phyloP scores from a whole-genome alignment of 495 filamentous ascomycete genomes.

The Tricharina praecox region DNA sequence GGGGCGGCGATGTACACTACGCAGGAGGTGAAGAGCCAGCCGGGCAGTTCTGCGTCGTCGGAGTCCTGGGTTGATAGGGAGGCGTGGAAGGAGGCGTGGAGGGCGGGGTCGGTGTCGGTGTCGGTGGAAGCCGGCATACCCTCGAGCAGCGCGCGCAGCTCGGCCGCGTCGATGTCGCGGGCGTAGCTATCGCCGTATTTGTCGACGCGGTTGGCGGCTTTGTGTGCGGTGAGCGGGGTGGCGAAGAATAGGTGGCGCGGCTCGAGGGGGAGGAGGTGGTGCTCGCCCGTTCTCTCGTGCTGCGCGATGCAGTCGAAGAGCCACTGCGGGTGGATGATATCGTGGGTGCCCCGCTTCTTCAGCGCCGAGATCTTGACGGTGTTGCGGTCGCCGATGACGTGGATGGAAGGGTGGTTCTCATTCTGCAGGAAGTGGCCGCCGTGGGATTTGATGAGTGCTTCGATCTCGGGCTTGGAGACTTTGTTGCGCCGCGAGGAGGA shows the following conservation, averaged over 20 bases:
- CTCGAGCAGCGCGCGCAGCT: slow-evolving; percentile 42
- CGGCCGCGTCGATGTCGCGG: slow-evolving; percentile 46
- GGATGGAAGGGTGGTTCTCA: slow-evolving; percentile 40
- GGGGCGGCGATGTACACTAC: slow-evolving; percentile 36
- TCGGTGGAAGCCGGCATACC: slow-evolving; percentile 34
- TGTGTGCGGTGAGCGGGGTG: slow-evolving; percentile 31
- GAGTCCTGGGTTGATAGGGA: no score
- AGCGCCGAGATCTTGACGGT: slow-evolving; percentile 75
- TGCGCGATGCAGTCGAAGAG: slow-evolving; percentile 51
- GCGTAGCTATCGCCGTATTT: slow-evolving; percentile 70
- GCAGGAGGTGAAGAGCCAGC: slow-evolving; percentile 52
- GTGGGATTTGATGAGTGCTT: slow-evolving; percentile 69
- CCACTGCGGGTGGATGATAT: slow-evolving; percentile 70
- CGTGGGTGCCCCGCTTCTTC: slow-evolving; percentile 46
- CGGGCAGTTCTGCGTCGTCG: no score
- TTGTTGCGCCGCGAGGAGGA: slow-evolving; percentile 33
- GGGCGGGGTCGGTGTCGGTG: no score
- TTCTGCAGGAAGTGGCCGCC: slow-evolving; percentile 72
- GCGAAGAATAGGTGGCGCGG: slow-evolving; percentile 22
- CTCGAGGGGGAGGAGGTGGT: slow-evolving; percentile 21
- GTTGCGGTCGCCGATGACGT: slow-evolving; percentile 66
- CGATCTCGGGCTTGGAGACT: slow-evolving; percentile 63
- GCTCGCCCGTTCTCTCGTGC: slow-evolving; percentile 25
- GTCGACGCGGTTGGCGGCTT: slow-evolving; percentile 44
- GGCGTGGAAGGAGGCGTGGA: no score